Base-by-base conservation (phyloP, 495 filamentous ascomycete species). In the Talaromyces proteolyticus region DNA sequence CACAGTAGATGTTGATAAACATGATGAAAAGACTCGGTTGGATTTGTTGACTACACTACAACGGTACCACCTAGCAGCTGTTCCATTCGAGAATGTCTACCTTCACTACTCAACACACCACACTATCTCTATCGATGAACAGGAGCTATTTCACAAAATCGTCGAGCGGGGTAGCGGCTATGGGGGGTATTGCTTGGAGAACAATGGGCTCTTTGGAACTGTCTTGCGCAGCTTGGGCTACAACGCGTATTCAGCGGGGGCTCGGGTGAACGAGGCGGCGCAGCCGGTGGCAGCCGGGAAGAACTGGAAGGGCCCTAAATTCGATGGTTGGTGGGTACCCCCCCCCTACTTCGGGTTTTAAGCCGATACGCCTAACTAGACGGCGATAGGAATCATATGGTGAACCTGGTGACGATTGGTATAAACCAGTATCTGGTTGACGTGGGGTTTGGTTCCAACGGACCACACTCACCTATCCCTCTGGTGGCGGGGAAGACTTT, bases 181-280 rank as follows among this genome's bases (percentile, higher is more conserved):
- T n/a, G 86, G 86, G 8, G 85, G 86, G 0, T 86, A 86, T 54
- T 88, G 85, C 62, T 84, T 89, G 80, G 86, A 89, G 53, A 75
- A 76, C 53, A 88, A 80, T 56, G 61, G 61, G 25, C 69, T 87
- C 29, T 86, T 88, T 19, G 76, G 72, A 25, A 70, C 68, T 5
- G 68, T 88, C 12, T 64, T 90, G 36, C 68, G 77, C 22, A 74
- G 66, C 14, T 58, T 87, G 0, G 86, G 82, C 0, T 88, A 69
- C 54, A 46, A 66, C 2, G 61, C 85, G 2, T 73, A 70, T 53
- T 67, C 57, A 23, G 56, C 57, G 25, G 73, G 71, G 11, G 73
- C 49, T 0, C 45, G 59, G 7, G 51, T 57, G 6, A 54, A 47
- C 22, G 44, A 54, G 11, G 38, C 49, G 18, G 47, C 47, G 14